A percentile compares a stretch with the other conserved stretches of the same genome.
Evolutionary conservation across 164 flowering plant genomes (phyloP).

Genomic region (Umbellularia californica): DNA sequence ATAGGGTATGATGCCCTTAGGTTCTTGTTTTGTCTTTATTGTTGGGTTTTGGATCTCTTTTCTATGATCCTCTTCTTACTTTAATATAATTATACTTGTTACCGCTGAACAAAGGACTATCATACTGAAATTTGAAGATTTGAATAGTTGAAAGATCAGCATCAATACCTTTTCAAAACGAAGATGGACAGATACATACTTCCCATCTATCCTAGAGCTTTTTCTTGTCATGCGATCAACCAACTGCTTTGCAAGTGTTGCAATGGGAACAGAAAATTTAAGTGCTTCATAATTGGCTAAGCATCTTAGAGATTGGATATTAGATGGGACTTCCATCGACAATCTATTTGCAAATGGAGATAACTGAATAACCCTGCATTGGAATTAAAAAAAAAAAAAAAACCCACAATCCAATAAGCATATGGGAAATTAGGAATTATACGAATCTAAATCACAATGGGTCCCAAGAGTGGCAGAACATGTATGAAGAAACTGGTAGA

Average conservation of each 20-base stretch:
- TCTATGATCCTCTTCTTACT: no score
- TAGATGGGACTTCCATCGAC: conserved; percentile 68
- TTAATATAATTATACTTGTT: no score
- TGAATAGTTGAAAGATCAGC: neutral
- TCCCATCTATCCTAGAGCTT: conserved; percentile 59
- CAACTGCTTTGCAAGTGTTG: conserved; percentile 50
- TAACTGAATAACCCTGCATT: conserved; percentile 68
- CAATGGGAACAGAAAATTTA: conserved; percentile 62
- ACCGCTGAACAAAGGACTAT: no score
- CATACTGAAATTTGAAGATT: no score
- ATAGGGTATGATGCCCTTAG: no score
- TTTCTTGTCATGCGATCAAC: conserved; percentile 57
- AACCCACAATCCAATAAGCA: neutral
- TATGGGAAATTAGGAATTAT: neutral
- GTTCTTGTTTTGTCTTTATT: no score
- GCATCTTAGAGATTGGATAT: conserved; percentile 76
- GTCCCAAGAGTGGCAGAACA: neutral
- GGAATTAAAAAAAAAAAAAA: neutral
- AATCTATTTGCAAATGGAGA: conserved; percentile 94
- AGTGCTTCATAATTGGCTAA: conserved; percentile 75
- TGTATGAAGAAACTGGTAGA: neutral
- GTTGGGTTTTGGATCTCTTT: no score
- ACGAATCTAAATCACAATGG: neutral
- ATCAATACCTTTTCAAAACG: conserved; percentile 80
- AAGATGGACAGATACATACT: conserved; percentile 78